Evolutionary conservation across 75 land plant species (phyloP), one percentile per base, ranked within the genome.

Genomic region (Pseudotsuga menziesii): DNA sequence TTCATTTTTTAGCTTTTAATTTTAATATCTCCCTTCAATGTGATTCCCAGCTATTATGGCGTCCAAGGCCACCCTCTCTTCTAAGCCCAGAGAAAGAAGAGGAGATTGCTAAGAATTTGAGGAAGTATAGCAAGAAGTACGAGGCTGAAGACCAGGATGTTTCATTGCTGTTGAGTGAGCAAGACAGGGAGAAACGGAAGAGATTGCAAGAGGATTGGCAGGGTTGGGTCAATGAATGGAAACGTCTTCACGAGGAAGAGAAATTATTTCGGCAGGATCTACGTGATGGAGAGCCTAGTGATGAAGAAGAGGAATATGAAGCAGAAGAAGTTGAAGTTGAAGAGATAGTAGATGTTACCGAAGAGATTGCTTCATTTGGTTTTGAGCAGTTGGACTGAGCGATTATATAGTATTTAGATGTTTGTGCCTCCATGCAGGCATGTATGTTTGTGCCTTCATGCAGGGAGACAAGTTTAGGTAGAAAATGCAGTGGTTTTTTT

Each of bases 61-160:
- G 92, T 13, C 98, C 96, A 75, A 88, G 98, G 58, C 93, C 98
- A 35, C 96, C 93, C 52, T 82, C 96, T 1, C 83, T 95, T 58
- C 81, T 95, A 64, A 88, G 75, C 58, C 75, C 88, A 3, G 96
- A 91, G 35, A 91, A 91, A 27, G 98, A 93, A 77, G 92, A 85
- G 52, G 96, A 89, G 78, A 89, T 95, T 52, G 74, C 88, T 41
- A 93, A 91, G 85, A 93, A 91, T 78, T 61, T 95, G 78, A 89
- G 90, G 81, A 93, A 93, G 77, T 95, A 95, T 82, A 93, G 95
- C 77, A 95, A 95, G 89, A 91, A 91, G 89, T 93, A 91, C 58
- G 98, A 95, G 80, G 90, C 85, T 20, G 93, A 91, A 61, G 96
- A 91, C 61, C 86, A 84, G 72, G 92, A 89, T 62, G 88, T 85